Conservation (phyloP, 2,329 filamentous ascomycete genomes). For the Chalaropsis thielavioides region DNA sequence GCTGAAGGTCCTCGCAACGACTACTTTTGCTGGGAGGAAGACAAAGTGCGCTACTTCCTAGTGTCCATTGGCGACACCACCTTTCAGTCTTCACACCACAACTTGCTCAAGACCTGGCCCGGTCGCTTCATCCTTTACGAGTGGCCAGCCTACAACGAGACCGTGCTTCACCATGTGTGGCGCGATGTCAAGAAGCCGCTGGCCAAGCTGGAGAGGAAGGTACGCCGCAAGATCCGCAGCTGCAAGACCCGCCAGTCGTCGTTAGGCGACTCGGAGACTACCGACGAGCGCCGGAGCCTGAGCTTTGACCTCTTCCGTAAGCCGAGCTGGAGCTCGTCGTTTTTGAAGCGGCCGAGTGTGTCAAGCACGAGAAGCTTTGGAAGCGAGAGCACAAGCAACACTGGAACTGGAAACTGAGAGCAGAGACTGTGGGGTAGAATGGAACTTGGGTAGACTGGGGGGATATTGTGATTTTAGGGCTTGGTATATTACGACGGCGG, state of each 20-base stretch:
- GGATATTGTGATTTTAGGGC: neutral
- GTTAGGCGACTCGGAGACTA: neutral
- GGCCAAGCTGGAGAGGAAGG: neutral
- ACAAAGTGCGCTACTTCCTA: constrained; percentile 15
- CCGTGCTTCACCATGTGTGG: constrained; percentile 1
- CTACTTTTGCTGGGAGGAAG: constrained; percentile 17
- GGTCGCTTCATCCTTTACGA: constrained; percentile 15
- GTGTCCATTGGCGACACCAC: constrained; percentile 13
- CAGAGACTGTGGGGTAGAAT: neutral
- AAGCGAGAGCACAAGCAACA: neutral
- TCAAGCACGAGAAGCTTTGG: neutral
- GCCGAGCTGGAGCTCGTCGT: constrained; percentile 7
- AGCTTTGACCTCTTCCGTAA: constrained; percentile 11
- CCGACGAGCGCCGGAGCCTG: neutral
- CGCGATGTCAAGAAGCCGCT: constrained; percentile 10
- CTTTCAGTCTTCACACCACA: constrained; percentile 15
- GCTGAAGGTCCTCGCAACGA: constrained; percentile 14
- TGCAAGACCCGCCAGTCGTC: neutral
- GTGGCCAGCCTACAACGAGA: constrained; percentile 11
- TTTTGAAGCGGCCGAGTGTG: neutral
- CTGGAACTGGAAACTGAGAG: neutral
- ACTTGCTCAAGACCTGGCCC: constrained; percentile 11
- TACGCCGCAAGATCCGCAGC: constrained; percentile 6
- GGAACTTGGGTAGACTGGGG: neutral
- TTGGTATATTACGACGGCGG: neutral